Base-by-base conservation (phyloP, 768 basidiomycete genomes). In the Phlegmacium glaucopus region DNA sequence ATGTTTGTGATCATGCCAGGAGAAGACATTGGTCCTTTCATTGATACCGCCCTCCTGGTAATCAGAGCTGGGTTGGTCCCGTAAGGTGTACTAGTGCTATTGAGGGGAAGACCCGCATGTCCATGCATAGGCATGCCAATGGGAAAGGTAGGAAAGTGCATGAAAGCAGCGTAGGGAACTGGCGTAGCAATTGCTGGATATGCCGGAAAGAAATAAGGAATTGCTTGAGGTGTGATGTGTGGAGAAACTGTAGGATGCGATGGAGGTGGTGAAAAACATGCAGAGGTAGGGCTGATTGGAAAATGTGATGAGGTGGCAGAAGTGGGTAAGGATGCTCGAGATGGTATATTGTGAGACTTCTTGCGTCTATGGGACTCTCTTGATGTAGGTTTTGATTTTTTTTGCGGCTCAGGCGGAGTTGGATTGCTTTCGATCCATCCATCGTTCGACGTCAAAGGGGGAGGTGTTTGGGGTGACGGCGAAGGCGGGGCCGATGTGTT, bases 391-490 rank as follows among this genome's bases (percentile, higher is more conserved):
- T 52, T 57, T 10, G 42, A 35, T 44, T 51, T 53, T 44, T 59
- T 53, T 43, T 49, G 50, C 5, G 45, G 34, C 35, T 54, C 53
- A 10, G 53, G 42, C 18, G 51, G 51, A 34, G 11, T 34, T 34
- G 32, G 26, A 27, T 43, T 52, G 48, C 62, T 62, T 39, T 72
- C 71, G n/a, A 71, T 64, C 72, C 72, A 74, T 4, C 71, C 71
- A 47, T 71, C 70, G 28, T 60, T 57, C 3, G 45, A 36, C 9
- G 34, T 29, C 12, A 36, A 39, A 9, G 46, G 28, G 15, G 56
- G 49, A 11, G 53, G 51, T n/a, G 51, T 51, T 3, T 55, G 54
- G 8, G 65, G 60, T 12, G 67, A 63, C 3, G 62, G 57, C 12
- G 64, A 57, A 5, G 63, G 47, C 3, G 62, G 63, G 9, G 56